phyloP scores from a whole-genome alignment of 2,329 filamentous ascomycete genomes.

The Hortaea sp. region DNA sequence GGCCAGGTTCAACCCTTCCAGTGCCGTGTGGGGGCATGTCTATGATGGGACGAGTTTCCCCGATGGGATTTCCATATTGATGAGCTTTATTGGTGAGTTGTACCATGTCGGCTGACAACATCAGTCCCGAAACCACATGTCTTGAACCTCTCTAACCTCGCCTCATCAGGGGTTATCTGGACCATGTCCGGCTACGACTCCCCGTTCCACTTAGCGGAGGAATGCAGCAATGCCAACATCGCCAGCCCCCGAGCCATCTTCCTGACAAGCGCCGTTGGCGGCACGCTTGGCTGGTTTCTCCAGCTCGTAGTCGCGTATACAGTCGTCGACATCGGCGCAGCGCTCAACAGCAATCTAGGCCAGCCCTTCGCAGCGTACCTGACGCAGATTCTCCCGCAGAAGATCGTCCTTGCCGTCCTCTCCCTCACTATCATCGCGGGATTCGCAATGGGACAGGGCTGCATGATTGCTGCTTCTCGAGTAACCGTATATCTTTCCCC shows the following conservation, averaged over 20 bases:
- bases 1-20: slow-evolving; percentile 49
- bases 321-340: slow-evolving; percentile 50
- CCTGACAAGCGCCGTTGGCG: slow-evolving; percentile 56
- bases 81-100: slow-evolving; percentile 52
- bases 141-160: background rate
- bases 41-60: slow-evolving; percentile 59
- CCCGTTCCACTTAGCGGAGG: slow-evolving; percentile 63
- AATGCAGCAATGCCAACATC: slow-evolving; percentile 63
- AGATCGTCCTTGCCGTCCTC: slow-evolving; percentile 52
- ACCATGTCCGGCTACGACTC: slow-evolving; percentile 46
- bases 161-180: slow-evolving; percentile 11
- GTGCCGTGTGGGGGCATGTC: slow-evolving; percentile 55
- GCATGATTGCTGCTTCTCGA: slow-evolving; percentile 50
- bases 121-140: background rate
- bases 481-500: slow-evolving; percentile 9
- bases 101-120: slow-evolving; percentile 41
- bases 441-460: slow-evolving; percentile 64
- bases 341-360: slow-evolving; percentile 51
- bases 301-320: slow-evolving; percentile 66
- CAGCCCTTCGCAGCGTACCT: slow-evolving; percentile 64
- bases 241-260: slow-evolving; percentile 63
- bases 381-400: slow-evolving; percentile 53
- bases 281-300: slow-evolving; percentile 61
- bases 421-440: slow-evolving; percentile 57
- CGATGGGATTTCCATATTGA: slow-evolving; percentile 56